A percentile compares a stretch with the other conserved stretches of the same genome.
These are phyloP conservation scores for Tilletia walkeri DNA, from an alignment of 1,284 basidiomycete species.

Conservation along the genomic window DNA sequence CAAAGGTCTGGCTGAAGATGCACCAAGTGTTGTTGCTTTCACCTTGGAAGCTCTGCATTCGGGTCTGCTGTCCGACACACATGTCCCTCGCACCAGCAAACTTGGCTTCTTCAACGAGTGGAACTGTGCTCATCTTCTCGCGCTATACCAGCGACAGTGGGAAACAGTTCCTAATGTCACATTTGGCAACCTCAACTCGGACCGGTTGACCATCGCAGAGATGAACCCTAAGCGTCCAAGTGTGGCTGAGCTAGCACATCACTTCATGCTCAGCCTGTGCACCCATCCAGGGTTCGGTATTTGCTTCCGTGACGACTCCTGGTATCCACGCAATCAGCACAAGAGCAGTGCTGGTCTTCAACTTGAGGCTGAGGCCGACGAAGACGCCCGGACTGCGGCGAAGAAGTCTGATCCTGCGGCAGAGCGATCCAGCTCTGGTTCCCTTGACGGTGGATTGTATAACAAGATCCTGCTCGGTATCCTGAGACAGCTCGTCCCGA, in stretches of 20 bases:
- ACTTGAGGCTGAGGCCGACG: neutral
- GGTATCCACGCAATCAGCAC: conserved; percentile 69
- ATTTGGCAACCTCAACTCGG: conserved; percentile 10
- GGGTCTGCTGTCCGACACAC: conserved; percentile 41
- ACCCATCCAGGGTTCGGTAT: conserved; percentile 78
- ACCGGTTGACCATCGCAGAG: conserved; percentile 19
- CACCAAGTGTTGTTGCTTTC: conserved; percentile 40
- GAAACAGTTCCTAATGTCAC: conserved; percentile 35
- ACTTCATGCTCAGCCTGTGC: conserved; percentile 83
- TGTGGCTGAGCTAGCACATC: conserved; percentile 76
- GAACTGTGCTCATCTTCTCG: conserved; percentile 39
- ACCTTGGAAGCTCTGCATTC: conserved; percentile 38
- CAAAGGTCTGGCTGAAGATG: conserved; percentile 39
- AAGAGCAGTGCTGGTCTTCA: neutral
- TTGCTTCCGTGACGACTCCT: conserved; percentile 83
- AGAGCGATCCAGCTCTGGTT: neutral
- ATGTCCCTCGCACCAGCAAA: conserved; percentile 39
- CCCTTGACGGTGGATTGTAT: conserved; percentile 57
- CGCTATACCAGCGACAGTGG: conserved; percentile 41
- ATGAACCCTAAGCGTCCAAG: conserved; percentile 56
- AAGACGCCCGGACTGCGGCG: neutral
- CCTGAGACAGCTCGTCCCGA: conserved; percentile 71
- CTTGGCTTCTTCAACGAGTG: conserved; percentile 46
- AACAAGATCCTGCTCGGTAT: conserved; percentile 81
- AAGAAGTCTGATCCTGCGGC: conserved; percentile 39